Evolutionary conservation across 2,329 filamentous ascomycete species (phyloP).

Genomic region (Fusarium compactum): DNA sequence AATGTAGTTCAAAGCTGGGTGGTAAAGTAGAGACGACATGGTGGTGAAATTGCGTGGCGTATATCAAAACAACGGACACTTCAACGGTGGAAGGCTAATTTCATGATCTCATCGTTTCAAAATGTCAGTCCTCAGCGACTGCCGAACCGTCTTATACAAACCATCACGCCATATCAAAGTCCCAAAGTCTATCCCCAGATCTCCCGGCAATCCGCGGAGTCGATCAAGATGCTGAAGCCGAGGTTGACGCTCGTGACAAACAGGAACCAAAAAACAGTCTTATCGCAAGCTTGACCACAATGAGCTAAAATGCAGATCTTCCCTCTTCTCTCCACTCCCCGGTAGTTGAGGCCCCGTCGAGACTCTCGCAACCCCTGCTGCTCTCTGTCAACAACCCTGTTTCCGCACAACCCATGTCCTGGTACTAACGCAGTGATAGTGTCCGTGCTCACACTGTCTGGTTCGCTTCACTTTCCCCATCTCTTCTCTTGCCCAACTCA

Average conservation of each 20-base stretch:
- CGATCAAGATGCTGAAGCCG: conserved; percentile 17
- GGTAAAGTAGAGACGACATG: conserved; percentile 44
- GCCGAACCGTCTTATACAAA: conserved; percentile 10
- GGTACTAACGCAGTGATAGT: not conserved
- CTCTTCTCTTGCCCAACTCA: conserved; percentile 16
- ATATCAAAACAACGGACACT: accelerated
- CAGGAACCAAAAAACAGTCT: not conserved
- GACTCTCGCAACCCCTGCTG: not conserved
- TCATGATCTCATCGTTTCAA: not conserved
- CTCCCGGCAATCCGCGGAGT: not conserved
- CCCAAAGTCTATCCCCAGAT: not conserved
- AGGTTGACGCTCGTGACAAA: conserved; percentile 1
- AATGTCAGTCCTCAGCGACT: not conserved
- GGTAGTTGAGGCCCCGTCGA: conserved; percentile 2
- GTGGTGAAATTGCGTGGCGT: not conserved
- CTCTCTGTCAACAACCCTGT: not conserved
- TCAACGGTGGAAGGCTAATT: not conserved
- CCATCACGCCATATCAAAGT: not conserved
- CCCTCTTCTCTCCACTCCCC: not conserved
- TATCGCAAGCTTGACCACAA: conserved; percentile 35
- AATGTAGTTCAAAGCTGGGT: conserved; percentile 27
- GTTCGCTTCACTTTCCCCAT: not conserved
- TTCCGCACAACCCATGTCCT: not conserved
- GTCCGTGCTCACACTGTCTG: conserved; percentile 2
- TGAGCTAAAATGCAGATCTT: conserved; percentile 17